phyloP scores from a whole-genome alignment of 2,329 filamentous ascomycete genomes.

The Grosmannia clavigera region DNA sequence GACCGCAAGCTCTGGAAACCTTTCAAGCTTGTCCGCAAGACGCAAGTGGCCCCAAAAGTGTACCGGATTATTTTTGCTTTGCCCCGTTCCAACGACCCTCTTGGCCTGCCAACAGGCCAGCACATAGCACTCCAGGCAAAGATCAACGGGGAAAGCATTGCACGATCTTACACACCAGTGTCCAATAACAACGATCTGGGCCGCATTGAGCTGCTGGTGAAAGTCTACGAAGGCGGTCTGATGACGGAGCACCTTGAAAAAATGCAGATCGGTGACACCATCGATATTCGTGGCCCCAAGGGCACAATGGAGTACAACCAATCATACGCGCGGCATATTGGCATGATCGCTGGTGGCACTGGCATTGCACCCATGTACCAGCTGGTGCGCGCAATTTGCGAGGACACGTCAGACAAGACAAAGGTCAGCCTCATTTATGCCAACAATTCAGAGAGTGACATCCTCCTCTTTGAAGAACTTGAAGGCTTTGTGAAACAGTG shows the following conservation, averaged over 20 bases:
- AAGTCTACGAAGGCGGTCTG: background rate
- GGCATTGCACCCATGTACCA: background rate
- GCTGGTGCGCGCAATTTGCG: background rate
- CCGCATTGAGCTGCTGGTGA: background rate
- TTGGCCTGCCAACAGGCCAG: background rate
- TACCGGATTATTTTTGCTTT: background rate
- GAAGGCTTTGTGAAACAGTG: background rate
- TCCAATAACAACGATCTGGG: background rate
- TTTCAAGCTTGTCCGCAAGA: background rate
- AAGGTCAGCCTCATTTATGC: background rate
- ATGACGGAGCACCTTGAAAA: background rate
- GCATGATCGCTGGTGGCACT: background rate
- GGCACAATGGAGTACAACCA: background rate
- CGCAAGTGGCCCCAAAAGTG: background rate
- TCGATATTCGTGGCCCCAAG: background rate
- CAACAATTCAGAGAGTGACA: background rate
- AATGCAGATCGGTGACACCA: background rate
- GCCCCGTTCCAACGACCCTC: background rate
- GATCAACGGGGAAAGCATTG: background rate
- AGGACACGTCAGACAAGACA: background rate
- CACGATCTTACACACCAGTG: background rate
- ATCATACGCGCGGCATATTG: background rate
- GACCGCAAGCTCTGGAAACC: background rate
- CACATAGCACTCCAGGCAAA: background rate
- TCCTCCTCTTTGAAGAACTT: background rate